phyloP scores from a whole-genome alignment of 768 basidiomycete species.

The Boletus eberwhitei region DNA sequence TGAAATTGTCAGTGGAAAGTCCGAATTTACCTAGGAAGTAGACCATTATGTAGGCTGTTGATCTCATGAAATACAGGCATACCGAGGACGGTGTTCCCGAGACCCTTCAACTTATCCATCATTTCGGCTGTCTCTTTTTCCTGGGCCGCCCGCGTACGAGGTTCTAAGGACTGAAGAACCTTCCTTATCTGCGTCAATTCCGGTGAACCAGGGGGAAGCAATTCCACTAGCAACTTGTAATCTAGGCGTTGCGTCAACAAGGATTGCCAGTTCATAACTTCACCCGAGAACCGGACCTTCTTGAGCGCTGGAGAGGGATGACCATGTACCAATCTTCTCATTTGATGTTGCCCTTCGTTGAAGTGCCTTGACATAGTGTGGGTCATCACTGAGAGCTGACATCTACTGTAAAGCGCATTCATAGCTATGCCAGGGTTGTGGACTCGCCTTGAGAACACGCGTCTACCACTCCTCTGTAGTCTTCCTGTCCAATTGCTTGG shows the following conservation, averaged over 20 bases:
- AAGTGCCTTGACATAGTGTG: constrained; percentile 80
- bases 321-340: constrained; percentile 78
- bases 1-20: constrained; percentile 93
- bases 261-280: neutral
- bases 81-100: constrained; percentile 91
- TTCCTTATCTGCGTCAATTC: constrained; percentile 46
- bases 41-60: neutral
- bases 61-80: constrained; percentile 15
- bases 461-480: constrained; percentile 75
- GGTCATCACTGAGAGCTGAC: constrained; percentile 82
- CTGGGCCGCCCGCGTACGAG: constrained; percentile 71
- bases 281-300: constrained; percentile 55
- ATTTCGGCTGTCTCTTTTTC: constrained; percentile 89
- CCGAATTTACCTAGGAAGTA: constrained; percentile 76
- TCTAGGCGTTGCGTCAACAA: constrained; percentile 45
- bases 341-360: constrained; percentile 87
- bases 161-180: constrained; percentile 55
- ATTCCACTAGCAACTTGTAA: constrained; percentile 64
- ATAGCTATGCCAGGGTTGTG: neutral
- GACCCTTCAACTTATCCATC: constrained; percentile 85
- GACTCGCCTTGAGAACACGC: constrained; percentile 72
- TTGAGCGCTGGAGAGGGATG: constrained; percentile 74
- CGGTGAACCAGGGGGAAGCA: constrained; percentile 56
- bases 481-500: constrained; percentile 44
- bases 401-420: constrained; percentile 2